Conservation (phyloP, 164 flowering plant species). For the Magnolia officinalis region DNA sequence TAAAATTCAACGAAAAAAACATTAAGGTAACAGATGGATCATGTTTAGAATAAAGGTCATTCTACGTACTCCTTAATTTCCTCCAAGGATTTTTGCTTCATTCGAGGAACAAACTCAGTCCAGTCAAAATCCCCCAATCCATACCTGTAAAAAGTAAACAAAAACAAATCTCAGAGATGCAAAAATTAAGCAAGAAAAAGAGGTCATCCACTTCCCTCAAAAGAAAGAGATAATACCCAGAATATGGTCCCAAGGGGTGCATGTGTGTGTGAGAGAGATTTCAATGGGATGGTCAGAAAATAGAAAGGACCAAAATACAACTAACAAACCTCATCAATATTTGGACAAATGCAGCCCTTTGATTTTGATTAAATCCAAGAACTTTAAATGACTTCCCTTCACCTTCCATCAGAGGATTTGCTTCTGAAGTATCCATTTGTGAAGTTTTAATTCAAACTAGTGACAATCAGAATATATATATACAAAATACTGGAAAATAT, state of each 20-base stretch:
- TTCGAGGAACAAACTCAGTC: slow-evolving; percentile 72
- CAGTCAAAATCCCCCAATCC: slow-evolving; percentile 87
- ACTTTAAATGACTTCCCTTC: slow-evolving; percentile 88
- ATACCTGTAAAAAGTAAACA: slow-evolving; percentile 44
- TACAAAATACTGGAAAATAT: not conserved
- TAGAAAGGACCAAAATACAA: not conserved
- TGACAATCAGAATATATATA: slow-evolving; percentile 2
- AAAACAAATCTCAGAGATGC: not conserved
- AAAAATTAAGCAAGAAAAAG: not conserved
- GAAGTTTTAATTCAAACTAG: slow-evolving; percentile 11
- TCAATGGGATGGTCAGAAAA: not conserved
- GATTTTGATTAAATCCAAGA: slow-evolving; percentile 85
- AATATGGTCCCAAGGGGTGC: not conserved
- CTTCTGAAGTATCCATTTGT: slow-evolving; percentile 56
- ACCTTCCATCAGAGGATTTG: slow-evolving; percentile 91
- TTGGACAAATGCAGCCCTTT: slow-evolving; percentile 88
- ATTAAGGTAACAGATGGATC: no score
- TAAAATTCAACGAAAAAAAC: no score
- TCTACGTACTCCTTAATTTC: slow-evolving; percentile 69
- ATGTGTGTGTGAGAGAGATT: no score
- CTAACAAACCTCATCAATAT: slow-evolving; percentile 79
- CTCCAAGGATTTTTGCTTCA: slow-evolving; percentile 84
- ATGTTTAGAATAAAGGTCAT: not conserved
- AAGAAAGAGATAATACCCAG: not conserved
- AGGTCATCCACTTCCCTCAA: not conserved